Evolutionary conservation across 2,329 filamentous ascomycete genomes (phyloP).

Genomic region (Pseudophaeomoniella oleicola): DNA sequence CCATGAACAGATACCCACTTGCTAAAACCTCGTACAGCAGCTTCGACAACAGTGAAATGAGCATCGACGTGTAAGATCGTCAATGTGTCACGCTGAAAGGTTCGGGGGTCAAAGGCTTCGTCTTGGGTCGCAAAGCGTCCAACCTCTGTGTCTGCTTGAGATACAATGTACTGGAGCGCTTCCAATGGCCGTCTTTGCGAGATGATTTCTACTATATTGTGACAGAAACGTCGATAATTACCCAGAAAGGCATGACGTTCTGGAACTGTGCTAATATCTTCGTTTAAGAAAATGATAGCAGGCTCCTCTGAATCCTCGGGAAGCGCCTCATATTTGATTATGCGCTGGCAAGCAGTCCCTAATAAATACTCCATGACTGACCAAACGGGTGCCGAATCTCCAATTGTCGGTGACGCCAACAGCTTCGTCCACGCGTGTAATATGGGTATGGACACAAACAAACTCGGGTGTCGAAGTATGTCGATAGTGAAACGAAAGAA

Average conservation of each 20-base stretch:
- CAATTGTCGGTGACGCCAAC: conserved; percentile 56
- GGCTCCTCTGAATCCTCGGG: conserved; percentile 70
- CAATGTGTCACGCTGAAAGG: conserved; percentile 18
- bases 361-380: conserved; percentile 59
- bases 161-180: conserved; percentile 76
- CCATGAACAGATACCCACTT: conserved; percentile 54
- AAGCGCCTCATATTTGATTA: conserved; percentile 77
- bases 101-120: conserved; percentile 22
- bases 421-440: conserved; percentile 81
- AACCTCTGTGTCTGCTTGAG: conserved; percentile 58
- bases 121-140: conserved; percentile 28
- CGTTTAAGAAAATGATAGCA: conserved; percentile 67
- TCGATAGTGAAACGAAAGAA: conserved; percentile 68
- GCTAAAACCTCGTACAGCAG: conserved; percentile 73
- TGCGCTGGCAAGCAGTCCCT: conserved; percentile 66
- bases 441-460: conserved; percentile 85
- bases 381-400: conserved; percentile 45
- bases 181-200: conserved; percentile 70
- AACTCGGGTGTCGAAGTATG: conserved; percentile 70
- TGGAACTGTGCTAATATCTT: conserved; percentile 89
- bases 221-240: conserved; percentile 86
- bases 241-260: conserved; percentile 90
- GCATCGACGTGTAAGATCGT: conserved; percentile 71
- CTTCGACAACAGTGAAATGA: conserved; percentile 78
- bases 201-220: conserved; percentile 73